Evolutionary conservation across 202 grass and related monocot species (phyloP).

Genomic region (Schoenoplectus tabernaemontani): DNA sequence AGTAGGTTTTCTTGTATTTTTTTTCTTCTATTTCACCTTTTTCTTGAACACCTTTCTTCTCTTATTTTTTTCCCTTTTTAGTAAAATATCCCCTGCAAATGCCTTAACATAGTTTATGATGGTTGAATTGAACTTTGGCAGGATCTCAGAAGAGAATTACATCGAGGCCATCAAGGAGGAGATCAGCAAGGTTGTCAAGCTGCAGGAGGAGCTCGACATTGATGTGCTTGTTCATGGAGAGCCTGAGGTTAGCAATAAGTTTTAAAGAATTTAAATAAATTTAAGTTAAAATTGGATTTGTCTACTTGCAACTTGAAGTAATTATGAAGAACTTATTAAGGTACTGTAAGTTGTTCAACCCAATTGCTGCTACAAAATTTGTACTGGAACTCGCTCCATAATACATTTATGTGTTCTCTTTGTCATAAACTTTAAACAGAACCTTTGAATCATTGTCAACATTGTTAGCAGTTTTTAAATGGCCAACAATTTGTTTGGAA

Average conservation of each 20-base stretch:
- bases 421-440: background rate
- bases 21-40: background rate
- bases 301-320: too few species aligned
- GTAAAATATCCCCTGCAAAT: too few species aligned
- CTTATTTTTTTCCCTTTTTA: background rate
- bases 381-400: too few species aligned
- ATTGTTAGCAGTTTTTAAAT: slow-evolving; percentile 2
- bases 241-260: slow-evolving; percentile 55
- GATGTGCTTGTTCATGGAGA: slow-evolving; percentile 97
- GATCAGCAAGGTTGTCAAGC: slow-evolving; percentile 92
- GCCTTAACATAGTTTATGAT: too few species aligned
- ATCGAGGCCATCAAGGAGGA: slow-evolving; percentile 82
- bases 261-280: background rate
- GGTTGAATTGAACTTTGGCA: slow-evolving; percentile 14
- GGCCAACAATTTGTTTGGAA: slow-evolving; percentile 10
- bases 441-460: background rate
- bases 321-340: too few species aligned
- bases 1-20: slow-evolving; percentile 30
- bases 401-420: background rate
- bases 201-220: slow-evolving; percentile 97
- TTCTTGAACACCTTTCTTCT: background rate
- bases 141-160: slow-evolving; percentile 78
- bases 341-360: too few species aligned
- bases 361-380: too few species aligned
- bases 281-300: too few species aligned